These are phyloP conservation scores for Scheffersomyces spartinae DNA, from an alignment of 805 yeast genomes.

Conservation along the genomic window DNA sequence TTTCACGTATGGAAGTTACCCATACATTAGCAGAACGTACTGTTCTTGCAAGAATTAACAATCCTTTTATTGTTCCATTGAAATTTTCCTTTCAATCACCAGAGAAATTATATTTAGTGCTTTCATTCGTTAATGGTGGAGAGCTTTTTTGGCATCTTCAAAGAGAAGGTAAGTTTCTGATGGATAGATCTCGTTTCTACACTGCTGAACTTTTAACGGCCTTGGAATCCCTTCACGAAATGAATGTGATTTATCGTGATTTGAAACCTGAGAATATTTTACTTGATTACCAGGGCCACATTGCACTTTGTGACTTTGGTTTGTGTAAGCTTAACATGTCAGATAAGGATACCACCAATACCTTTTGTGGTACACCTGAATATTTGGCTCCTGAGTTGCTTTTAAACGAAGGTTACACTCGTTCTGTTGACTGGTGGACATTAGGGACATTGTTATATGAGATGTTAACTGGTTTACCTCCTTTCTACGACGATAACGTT, in stretches of 20 bases:
- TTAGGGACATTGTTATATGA: slow-evolving; percentile 87
- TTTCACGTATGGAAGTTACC: slow-evolving; percentile 86
- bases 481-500: slow-evolving; percentile 90
- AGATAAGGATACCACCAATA: slow-evolving; percentile 74
- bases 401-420: slow-evolving; percentile 86
- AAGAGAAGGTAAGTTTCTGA: slow-evolving; percentile 76
- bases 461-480: slow-evolving; percentile 95
- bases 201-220: slow-evolving; percentile 92
- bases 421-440: slow-evolving; percentile 98
- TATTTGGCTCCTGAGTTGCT: slow-evolving; percentile 92
- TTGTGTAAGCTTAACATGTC: slow-evolving; percentile 93
- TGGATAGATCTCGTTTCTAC: slow-evolving; percentile 85
- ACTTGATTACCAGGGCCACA: slow-evolving; percentile 93
- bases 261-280: slow-evolving; percentile 92
- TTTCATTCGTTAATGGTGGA: slow-evolving; percentile 94
- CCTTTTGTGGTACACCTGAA: slow-evolving; percentile 98
- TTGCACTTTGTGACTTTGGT: slow-evolving; percentile 95
- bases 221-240: slow-evolving; percentile 78
- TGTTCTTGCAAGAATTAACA: slow-evolving; percentile 82
- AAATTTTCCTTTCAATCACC: slow-evolving; percentile 95
- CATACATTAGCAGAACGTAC: slow-evolving; percentile 96
- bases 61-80: slow-evolving; percentile 92
- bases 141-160: slow-evolving; percentile 92
- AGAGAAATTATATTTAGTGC: slow-evolving; percentile 83
- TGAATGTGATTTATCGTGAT: slow-evolving; percentile 91